Evolutionary conservation across 1,139 yeast species (phyloP), one percentile per base, ranked within the genome.

Genomic region (Yamadazyma sp.): DNA sequence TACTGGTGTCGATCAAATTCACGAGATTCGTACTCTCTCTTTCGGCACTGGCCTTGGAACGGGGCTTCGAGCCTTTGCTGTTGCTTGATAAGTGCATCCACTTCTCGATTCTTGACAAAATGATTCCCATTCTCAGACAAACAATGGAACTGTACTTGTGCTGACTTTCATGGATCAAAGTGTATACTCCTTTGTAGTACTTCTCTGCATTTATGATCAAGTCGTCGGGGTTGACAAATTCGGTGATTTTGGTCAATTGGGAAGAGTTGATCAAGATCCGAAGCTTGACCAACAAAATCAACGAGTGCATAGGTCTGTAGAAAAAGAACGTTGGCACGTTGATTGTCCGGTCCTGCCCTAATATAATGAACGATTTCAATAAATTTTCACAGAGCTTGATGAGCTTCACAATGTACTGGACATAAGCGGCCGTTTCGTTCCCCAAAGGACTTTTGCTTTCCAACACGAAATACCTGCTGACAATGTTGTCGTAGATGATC

Each of bases 271-370:
- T 66, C 30, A 75, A 56, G 26, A 76, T 51, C 43, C 75, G 57
- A 4, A 75, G 62, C 41, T 78, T 59, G 17, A 75, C 65, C 44
- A 75, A 53, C 6, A 75, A 62, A 16, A 77, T 74, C 28, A 79
- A 55, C 0, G 82, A 77, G 52, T 75, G 77, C 67, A 79, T 60
- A 3, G 83, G 81, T 31, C 83, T 56, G 48, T 76, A 78, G 53
- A 74, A 75, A 51, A 77, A 68, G 45, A 74, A 75, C 1, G 81
- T 74, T 1, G 83, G 83, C 41, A 71, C 72, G 39, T 64, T 56
- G 6, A 63, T 50, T 1, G 75, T 66, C 38, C 62, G 59, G 7
- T 61, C 60, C 7, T 45, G 43, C 39, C 73, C 66, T 26, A 75
- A 43, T 17, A 56, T 56, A 14, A 73, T 61, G 53, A 77, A 77